Base-by-base conservation (phyloP, 306 rosid species). In the Vigna nakashimae region DNA sequence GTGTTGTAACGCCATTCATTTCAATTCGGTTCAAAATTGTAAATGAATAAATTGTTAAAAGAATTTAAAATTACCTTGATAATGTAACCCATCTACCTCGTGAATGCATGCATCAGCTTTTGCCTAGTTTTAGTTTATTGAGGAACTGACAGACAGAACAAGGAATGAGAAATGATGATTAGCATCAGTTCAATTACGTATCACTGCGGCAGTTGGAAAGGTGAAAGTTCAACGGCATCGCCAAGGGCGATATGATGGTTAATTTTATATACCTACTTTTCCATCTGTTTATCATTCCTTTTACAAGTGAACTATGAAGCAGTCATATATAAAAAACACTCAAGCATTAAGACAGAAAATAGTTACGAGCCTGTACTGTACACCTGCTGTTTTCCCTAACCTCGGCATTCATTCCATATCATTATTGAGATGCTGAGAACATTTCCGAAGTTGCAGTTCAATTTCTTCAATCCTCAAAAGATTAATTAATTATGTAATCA, bases 301-400 rank as follows among this genome's bases (percentile, higher is more conserved):
- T 20, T 59, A 75, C 81, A 83, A 63, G 43, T 74, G 7, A 77
- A 63, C 71, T 46, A 70, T 42, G 65, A 64, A n/a, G 77, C 74
- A 75, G 72, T 62, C 68, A 69, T 28, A 12, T 52, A 60, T 40
- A 12, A 68, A 14, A 36, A 49, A 30, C 7, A 40, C 16, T 38
- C 5, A 8, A 40, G 62, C 15, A 65, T 51, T 16, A 46, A 64
- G 20, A 80, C 80, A 81, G 36, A 38, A 55, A 45, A 77, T 51
- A 51, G 69, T 50, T 56, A 53, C 49, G 58, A 74, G 72, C 71
- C 79, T 67, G 53, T 78, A 68, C 80, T 67, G 53, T 78, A 68
- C 80, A 77, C 38, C 80, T 14, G 65, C 40, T 34, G 65, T 42
- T 75, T 50, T 70, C 64, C 48, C 52, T 36, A 53, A 64, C 38